Percentiles rank a stretch among this genome's conserved stretches.
Conservation (phyloP, 768 basidiomycete genomes). For the Auricularia sp. region DNA sequence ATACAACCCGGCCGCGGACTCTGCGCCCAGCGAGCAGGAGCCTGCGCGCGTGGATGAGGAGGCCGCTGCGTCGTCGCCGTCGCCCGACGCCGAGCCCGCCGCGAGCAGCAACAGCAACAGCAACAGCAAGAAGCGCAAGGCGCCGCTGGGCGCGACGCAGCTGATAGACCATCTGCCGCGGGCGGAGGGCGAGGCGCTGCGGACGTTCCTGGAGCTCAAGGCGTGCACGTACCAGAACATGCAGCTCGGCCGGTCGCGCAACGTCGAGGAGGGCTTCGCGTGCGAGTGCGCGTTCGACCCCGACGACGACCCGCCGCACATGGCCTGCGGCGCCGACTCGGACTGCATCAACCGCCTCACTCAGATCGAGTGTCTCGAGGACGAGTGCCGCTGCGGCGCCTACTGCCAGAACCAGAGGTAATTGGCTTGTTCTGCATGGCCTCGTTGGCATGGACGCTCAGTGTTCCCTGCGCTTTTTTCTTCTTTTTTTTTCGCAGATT, state of each 20-base stretch:
- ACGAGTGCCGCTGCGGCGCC: slow-evolving; percentile 73
- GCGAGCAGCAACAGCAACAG: neutral
- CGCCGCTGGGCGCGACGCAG: slow-evolving; percentile 25
- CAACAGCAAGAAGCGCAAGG: neutral
- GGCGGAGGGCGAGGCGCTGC: slow-evolving; percentile 63
- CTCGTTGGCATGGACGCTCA: neutral
- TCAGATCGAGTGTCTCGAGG: slow-evolving; percentile 89
- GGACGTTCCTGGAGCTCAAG: slow-evolving; percentile 61
- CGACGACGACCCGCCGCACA: slow-evolving; percentile 52
- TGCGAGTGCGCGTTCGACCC: slow-evolving; percentile 84
- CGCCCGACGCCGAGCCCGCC: neutral
- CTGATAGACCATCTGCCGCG: slow-evolving; percentile 74
- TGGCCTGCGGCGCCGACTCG: slow-evolving; percentile 76
- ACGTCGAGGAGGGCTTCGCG: slow-evolving; percentile 84
- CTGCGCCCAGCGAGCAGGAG: neutral
- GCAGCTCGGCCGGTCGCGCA: slow-evolving; percentile 76
- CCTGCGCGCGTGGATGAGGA: neutral
- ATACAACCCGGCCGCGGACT: neutral
- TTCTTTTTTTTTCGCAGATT: slow-evolving; percentile 44
- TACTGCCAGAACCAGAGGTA: slow-evolving; percentile 93
- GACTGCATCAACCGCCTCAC: slow-evolving; percentile 97
- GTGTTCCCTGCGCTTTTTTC: neutral
- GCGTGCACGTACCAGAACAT: slow-evolving; percentile 83
- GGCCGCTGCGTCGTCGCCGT: neutral
- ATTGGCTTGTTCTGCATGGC: slow-evolving; percentile 16